phyloP scores from a whole-genome alignment of 352 stramenopile species.

The Phytophthora tentaculata region DNA sequence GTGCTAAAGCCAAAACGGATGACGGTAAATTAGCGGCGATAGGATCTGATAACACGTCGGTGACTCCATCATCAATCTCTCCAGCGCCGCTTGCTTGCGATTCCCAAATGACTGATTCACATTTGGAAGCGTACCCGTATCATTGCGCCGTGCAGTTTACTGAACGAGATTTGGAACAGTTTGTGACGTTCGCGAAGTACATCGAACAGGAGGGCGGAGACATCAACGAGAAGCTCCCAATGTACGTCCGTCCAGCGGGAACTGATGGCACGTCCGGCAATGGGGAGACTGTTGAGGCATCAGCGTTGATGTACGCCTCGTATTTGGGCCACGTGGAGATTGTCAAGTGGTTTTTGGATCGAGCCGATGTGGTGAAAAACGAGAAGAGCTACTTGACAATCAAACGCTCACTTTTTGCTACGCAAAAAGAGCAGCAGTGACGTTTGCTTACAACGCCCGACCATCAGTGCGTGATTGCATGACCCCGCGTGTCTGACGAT shows the following conservation, averaged over 20 bases:
- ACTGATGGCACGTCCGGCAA: not conserved
- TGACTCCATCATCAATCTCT: not conserved
- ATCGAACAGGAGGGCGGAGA: constrained; percentile 14
- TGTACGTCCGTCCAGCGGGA: constrained; percentile 4
- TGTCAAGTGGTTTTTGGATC: constrained; percentile 27
- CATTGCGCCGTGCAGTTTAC: constrained; percentile 16
- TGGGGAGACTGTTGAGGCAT: constrained; percentile 1
- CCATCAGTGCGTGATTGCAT: not conserved
- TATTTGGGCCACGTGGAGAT: constrained; percentile 20
- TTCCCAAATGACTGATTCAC: constrained; percentile 7
- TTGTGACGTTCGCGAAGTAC: constrained; percentile 12
- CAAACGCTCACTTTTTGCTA: constrained; percentile 9
- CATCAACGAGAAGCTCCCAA: constrained; percentile 15
- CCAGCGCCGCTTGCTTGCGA: not conserved
- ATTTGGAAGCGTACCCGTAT: constrained; percentile 12
- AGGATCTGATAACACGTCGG: not conserved
- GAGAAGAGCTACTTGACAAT: constrained; percentile 35
- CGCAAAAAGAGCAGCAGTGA: constrained; percentile 11
- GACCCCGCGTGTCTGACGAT: not conserved
- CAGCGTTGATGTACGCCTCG: constrained; percentile 15
- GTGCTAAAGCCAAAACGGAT: not conserved
- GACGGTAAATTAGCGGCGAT: not conserved
- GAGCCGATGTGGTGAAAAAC: constrained; percentile 32
- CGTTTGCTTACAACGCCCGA: constrained; percentile 1
- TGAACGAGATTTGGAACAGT: constrained; percentile 10